These are phyloP conservation scores for Mycotypha africana DNA, from an alignment of 371 early-diverging fungal genomes.

Conservation along the genomic window DNA sequence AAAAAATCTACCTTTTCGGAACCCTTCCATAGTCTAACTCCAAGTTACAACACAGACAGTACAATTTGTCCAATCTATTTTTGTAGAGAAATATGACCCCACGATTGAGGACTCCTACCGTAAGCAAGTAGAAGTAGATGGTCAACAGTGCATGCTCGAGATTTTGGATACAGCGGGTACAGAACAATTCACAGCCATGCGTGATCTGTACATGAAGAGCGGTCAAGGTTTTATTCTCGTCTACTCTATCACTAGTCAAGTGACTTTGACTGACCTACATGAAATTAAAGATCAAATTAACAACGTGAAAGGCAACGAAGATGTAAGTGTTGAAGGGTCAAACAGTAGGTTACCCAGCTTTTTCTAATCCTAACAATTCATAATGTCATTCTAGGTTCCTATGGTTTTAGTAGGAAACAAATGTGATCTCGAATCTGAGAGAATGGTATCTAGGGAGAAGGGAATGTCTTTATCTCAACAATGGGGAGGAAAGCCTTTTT, in stretches of 20 bases:
- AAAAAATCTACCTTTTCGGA: too few relatives aligned
- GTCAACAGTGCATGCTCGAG: constrained; percentile 84
- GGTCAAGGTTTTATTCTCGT: constrained; percentile 87
- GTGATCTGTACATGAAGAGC: constrained; percentile 89
- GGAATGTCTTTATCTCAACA: constrained; percentile 57
- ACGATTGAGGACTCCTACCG: constrained; percentile 90
- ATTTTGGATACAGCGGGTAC: constrained; percentile 86
- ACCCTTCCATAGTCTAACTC: too few relatives aligned
- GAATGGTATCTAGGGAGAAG: constrained; percentile 66
- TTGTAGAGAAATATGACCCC: constrained; percentile 89
- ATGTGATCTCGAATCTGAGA: constrained; percentile 77
- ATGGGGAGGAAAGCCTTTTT: constrained; percentile 74
- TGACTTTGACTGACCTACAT: constrained; percentile 76
- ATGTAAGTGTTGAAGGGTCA: constrained; percentile 38
- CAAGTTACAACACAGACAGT: constrained; percentile 64
- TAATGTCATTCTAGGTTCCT: constrained; percentile 69
- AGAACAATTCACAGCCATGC: constrained; percentile 91
- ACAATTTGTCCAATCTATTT: constrained; percentile 87
- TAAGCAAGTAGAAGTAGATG: constrained; percentile 84
- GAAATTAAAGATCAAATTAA: constrained; percentile 77
- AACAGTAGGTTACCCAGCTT: neutral
- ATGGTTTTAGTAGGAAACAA: constrained; percentile 87
- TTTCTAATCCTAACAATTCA: neutral
- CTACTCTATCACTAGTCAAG: constrained; percentile 80
- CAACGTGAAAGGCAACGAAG: constrained; percentile 77